A percentile compares a stretch with the other conserved stretches of the same genome.
Evolutionary conservation across 306 rosid species (phyloP).

Genomic region (Cicer yamashitae): DNA sequence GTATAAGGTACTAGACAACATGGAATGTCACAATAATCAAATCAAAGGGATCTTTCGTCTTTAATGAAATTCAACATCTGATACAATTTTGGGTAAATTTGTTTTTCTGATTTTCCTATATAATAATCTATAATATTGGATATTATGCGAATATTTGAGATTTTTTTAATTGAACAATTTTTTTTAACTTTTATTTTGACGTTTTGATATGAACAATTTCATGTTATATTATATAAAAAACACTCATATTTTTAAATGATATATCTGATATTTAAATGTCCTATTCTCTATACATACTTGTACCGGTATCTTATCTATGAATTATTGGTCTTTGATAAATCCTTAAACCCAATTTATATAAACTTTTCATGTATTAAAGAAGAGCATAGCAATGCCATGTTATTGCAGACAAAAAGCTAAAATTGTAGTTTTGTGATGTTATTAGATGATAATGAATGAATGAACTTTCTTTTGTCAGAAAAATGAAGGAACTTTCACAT

Average conservation of each 20-base stretch:
- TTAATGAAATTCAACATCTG: background rate
- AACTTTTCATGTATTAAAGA: background rate
- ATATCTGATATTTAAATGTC: too few species aligned
- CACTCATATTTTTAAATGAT: too few species aligned
- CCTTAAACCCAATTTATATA: background rate
- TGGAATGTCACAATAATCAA: background rate
- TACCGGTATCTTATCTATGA: too few species aligned
- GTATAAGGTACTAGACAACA: background rate
- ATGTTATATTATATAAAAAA: too few species aligned
- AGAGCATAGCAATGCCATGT: background rate
- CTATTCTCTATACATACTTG: too few species aligned
- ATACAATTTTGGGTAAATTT: background rate
- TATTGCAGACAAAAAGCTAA: conserved; percentile 26
- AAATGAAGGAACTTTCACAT: conserved; percentile 34
- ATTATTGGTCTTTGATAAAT: too few species aligned
- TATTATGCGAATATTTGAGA: too few species aligned
- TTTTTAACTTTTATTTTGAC: too few species aligned
- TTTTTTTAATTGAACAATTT: too few species aligned
- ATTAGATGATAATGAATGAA: conserved; percentile 16
- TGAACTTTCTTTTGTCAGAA: background rate
- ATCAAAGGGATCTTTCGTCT: conserved; percentile 5
- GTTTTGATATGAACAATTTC: too few species aligned
- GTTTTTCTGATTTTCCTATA: too few species aligned
- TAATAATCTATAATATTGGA: too few species aligned
- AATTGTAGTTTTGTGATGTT: conserved; percentile 18